Evolutionary conservation across 2,329 filamentous ascomycete genomes (phyloP).

Genomic region (Ophiostoma populinum): DNA sequence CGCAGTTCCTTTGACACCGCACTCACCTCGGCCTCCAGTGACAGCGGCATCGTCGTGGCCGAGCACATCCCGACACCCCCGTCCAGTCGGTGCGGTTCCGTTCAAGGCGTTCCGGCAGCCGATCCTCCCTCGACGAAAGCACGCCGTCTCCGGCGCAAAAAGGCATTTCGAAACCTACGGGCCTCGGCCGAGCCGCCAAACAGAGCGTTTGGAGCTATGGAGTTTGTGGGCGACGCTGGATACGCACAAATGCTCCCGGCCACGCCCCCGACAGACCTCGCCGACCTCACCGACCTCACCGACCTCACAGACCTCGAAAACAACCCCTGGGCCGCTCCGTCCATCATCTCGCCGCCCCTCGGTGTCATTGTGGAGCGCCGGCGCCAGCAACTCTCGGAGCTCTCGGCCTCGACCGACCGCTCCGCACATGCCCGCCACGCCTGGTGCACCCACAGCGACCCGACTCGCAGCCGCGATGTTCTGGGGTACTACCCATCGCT

Average conservation of each 20-base stretch:
- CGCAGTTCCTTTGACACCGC: constrained; percentile 12
- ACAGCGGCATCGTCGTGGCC: constrained; percentile 7
- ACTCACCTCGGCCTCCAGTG: constrained; percentile 8
- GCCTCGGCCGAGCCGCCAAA: no score
- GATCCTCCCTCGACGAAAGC: no score
- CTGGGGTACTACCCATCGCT: not conserved
- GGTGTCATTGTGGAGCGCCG: not conserved
- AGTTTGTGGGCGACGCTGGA: no score
- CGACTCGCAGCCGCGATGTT: no score
- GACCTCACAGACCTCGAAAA: not conserved
- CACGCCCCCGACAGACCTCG: not conserved
- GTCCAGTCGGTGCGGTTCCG: not conserved
- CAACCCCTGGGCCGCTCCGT: not conserved
- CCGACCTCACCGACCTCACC: not conserved
- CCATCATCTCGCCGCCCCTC: not conserved
- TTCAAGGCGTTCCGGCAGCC: no score
- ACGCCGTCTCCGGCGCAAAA: no score
- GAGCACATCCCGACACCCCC: not conserved
- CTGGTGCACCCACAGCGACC: no score
- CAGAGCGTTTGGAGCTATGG: no score
- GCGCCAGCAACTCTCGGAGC: not conserved
- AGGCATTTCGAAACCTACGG: no score
- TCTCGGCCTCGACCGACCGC: no score
- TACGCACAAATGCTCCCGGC: no score
- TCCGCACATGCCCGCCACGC: no score